These are phyloP conservation scores for Pichia membranifaciens DNA, from an alignment of 805 yeast genomes.

Conservation along the genomic window DNA sequence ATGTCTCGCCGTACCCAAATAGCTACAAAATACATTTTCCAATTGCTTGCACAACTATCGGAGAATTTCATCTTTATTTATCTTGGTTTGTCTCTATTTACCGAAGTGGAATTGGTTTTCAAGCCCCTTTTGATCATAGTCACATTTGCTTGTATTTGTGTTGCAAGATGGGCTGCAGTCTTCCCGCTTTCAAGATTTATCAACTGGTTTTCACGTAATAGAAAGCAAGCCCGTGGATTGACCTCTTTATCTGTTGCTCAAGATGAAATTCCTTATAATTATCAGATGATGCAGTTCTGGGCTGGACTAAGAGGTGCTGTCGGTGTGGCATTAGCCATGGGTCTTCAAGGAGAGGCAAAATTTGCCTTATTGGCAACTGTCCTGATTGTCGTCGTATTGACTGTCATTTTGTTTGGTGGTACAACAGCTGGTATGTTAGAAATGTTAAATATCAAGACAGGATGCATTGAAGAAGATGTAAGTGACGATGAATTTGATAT, in stretches of 20 bases:
- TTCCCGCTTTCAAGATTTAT: conserved; percentile 85
- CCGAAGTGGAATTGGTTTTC: conserved; percentile 92
- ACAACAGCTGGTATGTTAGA: conserved; percentile 98
- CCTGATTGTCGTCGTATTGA: conserved; percentile 89
- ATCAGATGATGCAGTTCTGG: conserved; percentile 99
- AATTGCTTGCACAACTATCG: conserved; percentile 86
- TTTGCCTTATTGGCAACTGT: conserved; percentile 89
- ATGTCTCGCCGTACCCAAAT: conserved; percentile 97
- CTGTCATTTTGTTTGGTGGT: conserved; percentile 96
- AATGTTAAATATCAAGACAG: conserved; percentile 85
- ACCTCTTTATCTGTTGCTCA: conserved; percentile 35
- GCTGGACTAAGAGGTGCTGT: conserved; percentile 99
- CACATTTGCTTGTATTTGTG: conserved; percentile 83
- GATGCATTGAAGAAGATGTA: conserved; percentile 75
- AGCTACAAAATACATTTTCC: conserved; percentile 92
- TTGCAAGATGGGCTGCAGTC: conserved; percentile 95
- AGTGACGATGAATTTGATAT: conserved; percentile 95
- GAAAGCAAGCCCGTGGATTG: conserved; percentile 45
- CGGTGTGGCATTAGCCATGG: conserved; percentile 98
- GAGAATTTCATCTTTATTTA: conserved; percentile 97
- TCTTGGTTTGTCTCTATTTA: conserved; percentile 87
- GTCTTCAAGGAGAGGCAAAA: conserved; percentile 90
- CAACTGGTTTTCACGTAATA: conserved; percentile 68
- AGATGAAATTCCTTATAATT: conserved; percentile 90
- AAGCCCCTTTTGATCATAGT: conserved; percentile 89